A percentile compares a stretch with the other conserved stretches of the same genome.
Conservation (phyloP, 108 stramenopile genomes). For the Skeletonema tropicum region DNA sequence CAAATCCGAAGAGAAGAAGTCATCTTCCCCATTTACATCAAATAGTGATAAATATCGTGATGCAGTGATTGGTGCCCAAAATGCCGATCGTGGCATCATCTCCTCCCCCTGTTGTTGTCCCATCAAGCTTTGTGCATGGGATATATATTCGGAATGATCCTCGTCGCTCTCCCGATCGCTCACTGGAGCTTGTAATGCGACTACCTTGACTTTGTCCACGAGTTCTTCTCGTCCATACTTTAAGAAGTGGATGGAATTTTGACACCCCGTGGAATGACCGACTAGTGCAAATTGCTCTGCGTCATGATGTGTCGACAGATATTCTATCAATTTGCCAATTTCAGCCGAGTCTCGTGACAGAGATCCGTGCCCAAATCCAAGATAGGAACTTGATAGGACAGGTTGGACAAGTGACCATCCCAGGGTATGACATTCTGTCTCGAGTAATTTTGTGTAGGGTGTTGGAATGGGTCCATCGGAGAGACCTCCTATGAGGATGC, state of each 20-base stretch:
- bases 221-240: slow-evolving; percentile 55
- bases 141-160: slow-evolving; percentile 48
- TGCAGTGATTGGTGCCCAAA: slow-evolving; percentile 95
- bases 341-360: slow-evolving; percentile 71
- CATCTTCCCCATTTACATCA: slow-evolving; percentile 82
- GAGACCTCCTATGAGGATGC: slow-evolving; percentile 82
- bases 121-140: slow-evolving; percentile 54
- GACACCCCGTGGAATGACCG: slow-evolving; percentile 95
- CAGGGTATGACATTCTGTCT: slow-evolving; percentile 32
- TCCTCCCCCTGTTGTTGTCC: slow-evolving; percentile 61
- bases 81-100: slow-evolving; percentile 90
- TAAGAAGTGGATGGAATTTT: slow-evolving; percentile 87
- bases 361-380: slow-evolving; percentile 83
- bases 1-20: slow-evolving; percentile 93
- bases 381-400: slow-evolving; percentile 66
- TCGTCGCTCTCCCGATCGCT: slow-evolving; percentile 83
- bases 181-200: slow-evolving; percentile 93
- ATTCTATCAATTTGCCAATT: slow-evolving; percentile 56
- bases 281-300: slow-evolving; percentile 75
- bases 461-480: slow-evolving; percentile 79
- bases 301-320: slow-evolving; percentile 59
- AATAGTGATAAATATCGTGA: slow-evolving; percentile 82
- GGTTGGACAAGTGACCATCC: slow-evolving; percentile 87
- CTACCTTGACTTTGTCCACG: slow-evolving; percentile 50
- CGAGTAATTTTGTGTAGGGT: slow-evolving; percentile 71